A percentile compares a stretch with the other conserved stretches of the same genome.
Conservation (phyloP, 148 eudicot genomes). For the Pharnaceum exiguum region DNA sequence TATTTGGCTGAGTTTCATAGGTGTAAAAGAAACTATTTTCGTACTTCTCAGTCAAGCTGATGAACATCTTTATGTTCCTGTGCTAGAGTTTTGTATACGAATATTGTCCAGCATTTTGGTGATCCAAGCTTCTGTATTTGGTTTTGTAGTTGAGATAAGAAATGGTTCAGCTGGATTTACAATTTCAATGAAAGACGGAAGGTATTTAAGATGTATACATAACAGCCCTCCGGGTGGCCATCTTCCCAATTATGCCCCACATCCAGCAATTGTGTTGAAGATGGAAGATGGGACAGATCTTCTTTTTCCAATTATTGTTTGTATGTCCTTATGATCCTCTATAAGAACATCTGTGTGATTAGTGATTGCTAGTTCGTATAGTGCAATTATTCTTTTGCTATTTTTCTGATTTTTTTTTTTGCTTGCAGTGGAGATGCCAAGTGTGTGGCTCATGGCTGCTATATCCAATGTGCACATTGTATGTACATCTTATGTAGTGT, state of each 20-base stretch:
- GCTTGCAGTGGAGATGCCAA: constrained; percentile 90
- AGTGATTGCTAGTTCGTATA: constrained; percentile 1
- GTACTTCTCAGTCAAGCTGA: not conserved
- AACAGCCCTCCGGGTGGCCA: constrained; percentile 82
- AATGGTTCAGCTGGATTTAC: constrained; percentile 82
- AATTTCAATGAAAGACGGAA: constrained; percentile 89
- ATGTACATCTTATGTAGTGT: constrained; percentile 21
- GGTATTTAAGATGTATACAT: constrained; percentile 66
- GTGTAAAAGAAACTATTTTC: not conserved
- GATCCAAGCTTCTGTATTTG: not conserved
- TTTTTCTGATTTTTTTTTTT: constrained; percentile 8
- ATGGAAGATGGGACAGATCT: constrained; percentile 98
- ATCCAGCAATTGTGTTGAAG: constrained; percentile 92
- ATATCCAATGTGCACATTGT: constrained; percentile 82
- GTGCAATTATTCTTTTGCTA: not conserved
- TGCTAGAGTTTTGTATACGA: not conserved
- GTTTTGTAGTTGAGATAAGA: constrained; percentile 76
- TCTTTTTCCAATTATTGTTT: constrained; percentile 89
- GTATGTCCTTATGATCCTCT: constrained; percentile 44
- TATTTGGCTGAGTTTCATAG: not conserved
- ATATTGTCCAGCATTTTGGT: constrained; percentile 1
- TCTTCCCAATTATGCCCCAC: constrained; percentile 90
- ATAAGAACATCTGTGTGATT: not conserved
- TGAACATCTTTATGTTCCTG: not conserved
- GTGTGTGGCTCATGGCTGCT: constrained; percentile 89